Conservation (phyloP, 139 green algal species). For the Picochlorum sp. region DNA sequence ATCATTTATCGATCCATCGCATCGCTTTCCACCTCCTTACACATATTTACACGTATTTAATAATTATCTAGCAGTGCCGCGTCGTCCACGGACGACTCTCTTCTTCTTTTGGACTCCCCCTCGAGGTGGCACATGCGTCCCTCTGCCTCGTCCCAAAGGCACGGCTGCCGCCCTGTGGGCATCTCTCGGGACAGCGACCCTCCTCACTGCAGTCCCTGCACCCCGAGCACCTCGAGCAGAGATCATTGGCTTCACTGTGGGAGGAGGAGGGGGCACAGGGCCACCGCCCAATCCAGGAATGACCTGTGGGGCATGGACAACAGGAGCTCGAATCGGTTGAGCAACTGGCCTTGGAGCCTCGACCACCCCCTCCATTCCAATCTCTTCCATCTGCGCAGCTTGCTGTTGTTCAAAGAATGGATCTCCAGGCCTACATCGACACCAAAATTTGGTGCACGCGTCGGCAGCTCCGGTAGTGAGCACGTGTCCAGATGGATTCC, state of each 20-base stretch:
- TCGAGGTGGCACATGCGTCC: no score
- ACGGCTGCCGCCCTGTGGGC: no score
- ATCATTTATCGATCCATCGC: no score
- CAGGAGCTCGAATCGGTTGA: background rate
- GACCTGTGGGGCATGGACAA: constrained; percentile 1
- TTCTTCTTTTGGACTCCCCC: no score
- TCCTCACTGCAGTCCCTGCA: no score
- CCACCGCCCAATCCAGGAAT: background rate
- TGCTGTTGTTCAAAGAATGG: constrained; percentile 31
- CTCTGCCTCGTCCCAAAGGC: no score
- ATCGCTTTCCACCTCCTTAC: no score
- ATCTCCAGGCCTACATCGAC: constrained; percentile 31
- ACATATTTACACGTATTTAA: no score
- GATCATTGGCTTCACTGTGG: background rate
- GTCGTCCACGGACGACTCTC: no score
- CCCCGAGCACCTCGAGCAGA: background rate
- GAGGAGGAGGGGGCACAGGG: background rate
- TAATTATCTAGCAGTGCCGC: no score
- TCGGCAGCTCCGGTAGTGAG: constrained; percentile 50
- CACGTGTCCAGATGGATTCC: constrained; percentile 81
- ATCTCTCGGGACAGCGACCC: no score
- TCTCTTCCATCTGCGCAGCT: constrained; percentile 22
- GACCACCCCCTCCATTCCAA: constrained; percentile 8
- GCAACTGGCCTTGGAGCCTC: background rate
- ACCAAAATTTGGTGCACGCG: constrained; percentile 70